Evolutionary conservation across 768 basidiomycete species (phyloP).

Genomic region (Goffeauzyma gilvescens): DNA sequence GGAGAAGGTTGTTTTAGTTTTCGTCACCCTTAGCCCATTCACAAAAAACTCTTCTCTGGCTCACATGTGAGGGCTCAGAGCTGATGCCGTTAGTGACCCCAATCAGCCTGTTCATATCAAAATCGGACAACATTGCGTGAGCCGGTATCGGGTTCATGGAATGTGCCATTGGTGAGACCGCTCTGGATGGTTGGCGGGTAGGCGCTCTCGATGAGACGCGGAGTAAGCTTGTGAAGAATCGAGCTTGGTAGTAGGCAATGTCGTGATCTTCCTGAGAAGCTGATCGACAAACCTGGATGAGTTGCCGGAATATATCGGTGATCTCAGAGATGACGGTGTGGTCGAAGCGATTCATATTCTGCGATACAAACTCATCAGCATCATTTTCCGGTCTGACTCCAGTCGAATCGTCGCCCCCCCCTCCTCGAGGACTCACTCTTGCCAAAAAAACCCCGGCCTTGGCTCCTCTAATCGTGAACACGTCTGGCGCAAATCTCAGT

Average conservation of each 20-base stretch:
- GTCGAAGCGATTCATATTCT: conserved; percentile 4
- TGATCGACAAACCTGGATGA: conserved; percentile 5
- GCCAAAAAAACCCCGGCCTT: conserved; percentile 8
- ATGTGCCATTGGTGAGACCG: neutral
- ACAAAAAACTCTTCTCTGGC: no score
- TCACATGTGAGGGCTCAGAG: no score
- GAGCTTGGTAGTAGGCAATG: conserved; percentile 8
- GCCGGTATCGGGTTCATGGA: no score
- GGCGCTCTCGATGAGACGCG: conserved; percentile 9
- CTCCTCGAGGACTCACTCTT: conserved; percentile 1
- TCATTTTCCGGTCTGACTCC: no score
- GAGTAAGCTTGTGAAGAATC: conserved; percentile 9
- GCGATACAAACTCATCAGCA: neutral
- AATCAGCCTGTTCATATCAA: no score
- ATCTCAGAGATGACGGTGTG: conserved; percentile 2
- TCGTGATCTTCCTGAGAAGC: conserved; percentile 8
- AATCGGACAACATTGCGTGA: no score
- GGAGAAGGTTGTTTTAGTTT: no score
- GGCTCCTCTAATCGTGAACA: conserved; percentile 8
- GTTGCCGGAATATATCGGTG: conserved; percentile 5
- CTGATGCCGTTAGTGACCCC: no score
- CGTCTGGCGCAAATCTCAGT: conserved; percentile 7
- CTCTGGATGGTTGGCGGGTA: conserved; percentile 1
- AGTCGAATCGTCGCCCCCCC: neutral
- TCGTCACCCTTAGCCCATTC: no score